Conservation (phyloP, 768 basidiomycete species). For the Auriscalpium microsporum region DNA sequence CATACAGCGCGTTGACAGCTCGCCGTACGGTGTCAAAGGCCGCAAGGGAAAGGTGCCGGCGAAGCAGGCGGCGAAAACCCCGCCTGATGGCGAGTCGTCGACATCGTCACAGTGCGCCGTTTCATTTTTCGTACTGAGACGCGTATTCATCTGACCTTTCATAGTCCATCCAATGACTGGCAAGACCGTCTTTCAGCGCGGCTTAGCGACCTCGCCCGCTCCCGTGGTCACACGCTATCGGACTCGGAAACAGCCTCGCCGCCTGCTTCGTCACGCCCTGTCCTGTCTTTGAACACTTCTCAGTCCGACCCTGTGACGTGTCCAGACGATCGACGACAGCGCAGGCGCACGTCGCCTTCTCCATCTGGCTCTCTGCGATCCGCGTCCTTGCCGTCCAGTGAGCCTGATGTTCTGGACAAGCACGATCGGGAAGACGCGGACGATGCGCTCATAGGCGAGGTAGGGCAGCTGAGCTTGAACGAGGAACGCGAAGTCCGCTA, state of each 20-base stretch:
- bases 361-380: conserved; percentile 7
- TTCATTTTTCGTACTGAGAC: background rate
- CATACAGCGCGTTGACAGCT: conserved; percentile 71
- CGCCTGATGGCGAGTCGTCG: conserved; percentile 3
- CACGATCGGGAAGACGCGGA: conserved; percentile 25
- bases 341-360: conserved; percentile 4
- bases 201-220: conserved; percentile 20
- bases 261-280: conserved; percentile 1
- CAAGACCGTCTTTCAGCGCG: conserved; percentile 52
- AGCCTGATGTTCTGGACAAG: conserved; percentile 6
- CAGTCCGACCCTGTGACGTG: background rate
- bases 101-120: conserved; percentile 55
- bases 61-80: conserved; percentile 3
- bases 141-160: background rate
- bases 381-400: conserved; percentile 2
- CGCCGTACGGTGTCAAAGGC: conserved; percentile 70
- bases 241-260: conserved; percentile 14
- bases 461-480: conserved; percentile 82
- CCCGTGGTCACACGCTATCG: conserved; percentile 18
- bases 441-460: conserved; percentile 52
- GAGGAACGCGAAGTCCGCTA: conserved; percentile 82
- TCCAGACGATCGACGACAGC: background rate
- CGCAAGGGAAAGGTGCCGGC: conserved; percentile 36
- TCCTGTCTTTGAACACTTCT: conserved; percentile 2
- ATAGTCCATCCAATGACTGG: conserved; percentile 77